Percentiles rank a stretch among this genome's conserved stretches.
phyloP scores from a whole-genome alignment of 306 rosid genomes.

The Cicer arietinum region DNA sequence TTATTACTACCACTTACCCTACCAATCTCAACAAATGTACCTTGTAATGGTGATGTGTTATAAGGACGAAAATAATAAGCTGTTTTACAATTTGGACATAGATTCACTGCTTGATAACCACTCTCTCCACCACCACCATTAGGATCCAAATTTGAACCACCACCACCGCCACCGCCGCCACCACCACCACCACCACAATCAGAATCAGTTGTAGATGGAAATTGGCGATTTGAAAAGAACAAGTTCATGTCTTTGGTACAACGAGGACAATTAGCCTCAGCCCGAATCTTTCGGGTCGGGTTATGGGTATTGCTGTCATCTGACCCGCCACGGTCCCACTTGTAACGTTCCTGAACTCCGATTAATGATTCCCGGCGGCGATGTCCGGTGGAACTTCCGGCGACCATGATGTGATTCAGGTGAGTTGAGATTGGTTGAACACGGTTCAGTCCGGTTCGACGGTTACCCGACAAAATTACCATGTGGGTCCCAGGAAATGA shows the following conservation, averaged over 20 bases:
- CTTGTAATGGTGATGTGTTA: constrained; percentile 74
- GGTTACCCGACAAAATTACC: background rate
- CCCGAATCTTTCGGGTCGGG: constrained; percentile 73
- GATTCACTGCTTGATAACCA: constrained; percentile 71
- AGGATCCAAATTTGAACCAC: constrained; percentile 18
- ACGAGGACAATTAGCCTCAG: constrained; percentile 91
- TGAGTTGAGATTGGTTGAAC: constrained; percentile 62
- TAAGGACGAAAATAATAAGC: constrained; percentile 81
- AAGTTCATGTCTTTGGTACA: constrained; percentile 81
- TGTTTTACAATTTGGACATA: constrained; percentile 89
- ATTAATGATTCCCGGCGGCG: constrained; percentile 63
- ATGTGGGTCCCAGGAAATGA: constrained; percentile 45
- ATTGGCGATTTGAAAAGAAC: constrained; percentile 65
- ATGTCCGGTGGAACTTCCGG: constrained; percentile 36
- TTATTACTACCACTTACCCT: constrained; percentile 47
- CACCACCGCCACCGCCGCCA: background rate
- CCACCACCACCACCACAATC: constrained; percentile 11
- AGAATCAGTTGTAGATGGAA: constrained; percentile 44
- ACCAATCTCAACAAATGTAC: constrained; percentile 88
- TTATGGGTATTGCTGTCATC: constrained; percentile 43
- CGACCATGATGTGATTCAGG: constrained; percentile 53
- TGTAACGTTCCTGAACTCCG: constrained; percentile 80
- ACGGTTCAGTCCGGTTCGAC: constrained; percentile 40
- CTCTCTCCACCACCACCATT: constrained; percentile 38
- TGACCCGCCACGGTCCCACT: constrained; percentile 97